Conservation (phyloP, 805 yeast genomes). For the Millerago galiae region DNA sequence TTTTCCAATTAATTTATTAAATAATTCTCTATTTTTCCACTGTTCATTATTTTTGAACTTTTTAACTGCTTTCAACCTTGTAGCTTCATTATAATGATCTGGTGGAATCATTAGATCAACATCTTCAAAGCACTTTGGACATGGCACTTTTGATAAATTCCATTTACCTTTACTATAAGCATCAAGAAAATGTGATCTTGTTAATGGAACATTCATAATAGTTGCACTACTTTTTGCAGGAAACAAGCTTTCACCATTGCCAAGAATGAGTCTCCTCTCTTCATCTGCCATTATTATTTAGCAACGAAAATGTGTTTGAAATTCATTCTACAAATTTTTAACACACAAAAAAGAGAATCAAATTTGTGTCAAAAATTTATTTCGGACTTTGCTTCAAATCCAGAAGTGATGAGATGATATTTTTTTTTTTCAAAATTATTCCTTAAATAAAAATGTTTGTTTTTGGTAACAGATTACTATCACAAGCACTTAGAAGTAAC, state of each 20-base stretch:
- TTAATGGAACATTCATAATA: slow-evolving; percentile 30
- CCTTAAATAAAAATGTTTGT: not conserved
- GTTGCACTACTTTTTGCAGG: slow-evolving; percentile 8
- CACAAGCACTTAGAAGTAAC: not conserved
- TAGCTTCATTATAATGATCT: slow-evolving; percentile 42
- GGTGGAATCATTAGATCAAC: slow-evolving; percentile 55
- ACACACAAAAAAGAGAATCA: too few relatives aligned
- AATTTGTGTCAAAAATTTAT: too few relatives aligned
- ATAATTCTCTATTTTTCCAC: slow-evolving; percentile 39
- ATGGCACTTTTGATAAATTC: slow-evolving; percentile 46
- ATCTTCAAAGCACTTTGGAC: slow-evolving; percentile 47
- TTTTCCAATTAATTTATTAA: slow-evolving; percentile 33
- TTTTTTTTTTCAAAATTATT: too few relatives aligned
- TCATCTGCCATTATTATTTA: not conserved
- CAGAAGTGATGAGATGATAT: too few relatives aligned
- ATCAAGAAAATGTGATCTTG: slow-evolving; percentile 49
- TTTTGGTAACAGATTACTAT: not conserved
- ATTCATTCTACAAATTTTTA: too few relatives aligned
- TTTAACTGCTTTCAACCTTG: slow-evolving; percentile 39
- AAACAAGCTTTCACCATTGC: slow-evolving; percentile 7
- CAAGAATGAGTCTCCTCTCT: slow-evolving; percentile 1
- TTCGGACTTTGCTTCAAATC: too few relatives aligned
- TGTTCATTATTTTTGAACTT: slow-evolving; percentile 34
- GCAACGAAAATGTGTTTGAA: not conserved
- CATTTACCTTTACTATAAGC: slow-evolving; percentile 49